Evolutionary conservation across 371 early-diverging fungal species (phyloP), one percentile per base, ranked within the genome.

Genomic region (Mucor velutinosus): DNA sequence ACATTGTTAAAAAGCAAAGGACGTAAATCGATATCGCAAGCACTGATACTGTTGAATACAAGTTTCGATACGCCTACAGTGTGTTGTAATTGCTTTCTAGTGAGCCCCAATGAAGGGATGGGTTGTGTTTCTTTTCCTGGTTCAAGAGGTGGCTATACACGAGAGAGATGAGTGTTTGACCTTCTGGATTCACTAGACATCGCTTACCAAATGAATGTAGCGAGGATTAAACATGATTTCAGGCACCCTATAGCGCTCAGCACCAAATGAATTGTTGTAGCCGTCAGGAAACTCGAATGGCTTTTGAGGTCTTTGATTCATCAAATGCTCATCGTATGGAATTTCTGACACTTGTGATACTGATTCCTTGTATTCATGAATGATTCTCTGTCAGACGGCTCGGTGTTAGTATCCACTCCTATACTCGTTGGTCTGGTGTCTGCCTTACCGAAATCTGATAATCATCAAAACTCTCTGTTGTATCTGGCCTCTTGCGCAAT

Each of bases 271-370:
- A 66, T 86, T 77, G 73, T 95, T 97, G 79, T 89, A 98, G 21
- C 99, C 99, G 69, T 95, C 93, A 25, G 97, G 93, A 71, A 99
- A 96, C 82, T 98, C 99, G 73, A 90, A 97, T 29, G 92, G 81
- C 70, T 90, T 92, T 67, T 88, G 85, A 33, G 93, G 91, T 23
- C 89, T 83, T 23, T 80, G 71, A 27, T 71, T 75, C 45, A 89
- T 82, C 35, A 63, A 19, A 30, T 60, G 29, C 76, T 92, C 90
- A 72, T 91, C 86, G 69, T 84, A 94, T 7, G 84, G 71, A 33
- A 81, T 72, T 67, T 93, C 94, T 2, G 92, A 89, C 14, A 95
- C 90, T 77, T 94, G 93, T 76, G 94, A 95, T 11, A 95, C 90
- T 3, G 94, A 88, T 74, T 98, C 97, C 72, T 99, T 99, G 75